Evolutionary conservation across 2,329 filamentous ascomycete genomes (phyloP), one percentile per base, ranked within the genome.

Genomic region (Neopestalotiopsis clavispora): DNA sequence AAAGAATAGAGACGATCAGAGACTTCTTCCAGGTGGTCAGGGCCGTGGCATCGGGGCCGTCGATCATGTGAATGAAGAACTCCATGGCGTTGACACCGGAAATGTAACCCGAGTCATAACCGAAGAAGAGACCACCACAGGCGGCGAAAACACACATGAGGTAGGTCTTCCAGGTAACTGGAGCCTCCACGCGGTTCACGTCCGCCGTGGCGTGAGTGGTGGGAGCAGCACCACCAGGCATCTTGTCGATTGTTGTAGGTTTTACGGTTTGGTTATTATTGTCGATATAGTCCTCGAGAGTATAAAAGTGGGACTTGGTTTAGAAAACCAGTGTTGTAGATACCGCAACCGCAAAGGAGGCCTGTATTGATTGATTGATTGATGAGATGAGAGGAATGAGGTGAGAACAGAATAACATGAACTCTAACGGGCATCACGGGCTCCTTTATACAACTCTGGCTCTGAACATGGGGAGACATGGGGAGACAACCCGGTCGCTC

Each of bases 111-210:
- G 91, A 92, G 76, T 94, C 92, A 80, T 92, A 94, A 64, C 92
- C 92, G 81, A 94, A 92, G 83, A 94, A 91, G 81, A 93, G 92
- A 80, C 89, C 90, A 75, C 90, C 90, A 70, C 92, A 91, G 42
- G 90, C 89, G 70, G 90, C 90, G 72, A 92, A 92, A 72, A 89
- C 90, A 80, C 90, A 92, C 77, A 92, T 87, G 65, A 91, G 71
- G 79, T 92, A 92, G 68, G 90, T 90, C 83, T 90, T 90, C 80
- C 88, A 81, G 72, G 90, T 92, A 74, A 92, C 86, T 73, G 90
- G 90, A 13, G 90, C 90, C 84, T 92, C 90, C 76, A 92, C 86
- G 71, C 86, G 84, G 73, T 84, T 82, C 71, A 90, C 81, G 78
- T 91, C 86, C 71, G 81, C 75, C 71, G 85, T 84, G 68, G 79